Conservation (phyloP, 345 rosid genomes). For the Populus deltoides region DNA sequence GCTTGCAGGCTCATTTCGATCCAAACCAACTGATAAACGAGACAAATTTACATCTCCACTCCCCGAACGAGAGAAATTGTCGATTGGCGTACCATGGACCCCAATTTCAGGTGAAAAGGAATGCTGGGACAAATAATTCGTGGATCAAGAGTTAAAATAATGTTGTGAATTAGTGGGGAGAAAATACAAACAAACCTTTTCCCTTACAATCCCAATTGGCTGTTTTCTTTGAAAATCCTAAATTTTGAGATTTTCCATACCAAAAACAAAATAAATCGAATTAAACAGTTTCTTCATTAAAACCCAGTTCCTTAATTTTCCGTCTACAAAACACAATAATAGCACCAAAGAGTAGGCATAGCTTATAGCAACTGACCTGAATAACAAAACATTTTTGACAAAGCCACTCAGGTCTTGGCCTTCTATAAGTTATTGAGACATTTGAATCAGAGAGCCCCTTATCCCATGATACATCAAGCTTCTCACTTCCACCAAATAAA, state of each 20-base stretch:
- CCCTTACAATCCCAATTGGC: not conserved
- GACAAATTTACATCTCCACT: slow-evolving; percentile 91
- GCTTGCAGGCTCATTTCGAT: slow-evolving; percentile 78
- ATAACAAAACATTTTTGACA: slow-evolving; percentile 77
- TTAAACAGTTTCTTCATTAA: not conserved
- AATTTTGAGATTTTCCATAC: not conserved
- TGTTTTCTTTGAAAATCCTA: not conserved
- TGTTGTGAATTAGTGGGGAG: not conserved
- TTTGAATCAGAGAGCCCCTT: slow-evolving; percentile 90
- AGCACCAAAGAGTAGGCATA: not conserved
- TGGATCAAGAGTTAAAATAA: not conserved
- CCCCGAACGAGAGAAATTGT: slow-evolving; percentile 84
- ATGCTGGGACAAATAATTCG: slow-evolving; percentile 52
- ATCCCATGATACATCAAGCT: slow-evolving; percentile 92
- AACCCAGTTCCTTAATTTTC: not conserved
- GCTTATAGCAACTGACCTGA: slow-evolving; percentile 44
- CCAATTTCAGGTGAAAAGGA: slow-evolving; percentile 89
- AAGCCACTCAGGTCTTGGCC: slow-evolving; percentile 95
- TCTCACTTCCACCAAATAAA: slow-evolving; percentile 97
- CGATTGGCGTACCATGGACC: slow-evolving; percentile 72
- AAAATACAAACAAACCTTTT: not conserved
- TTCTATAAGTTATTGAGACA: slow-evolving; percentile 71
- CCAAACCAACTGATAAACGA: slow-evolving; percentile 70
- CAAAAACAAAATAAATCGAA: not conserved
- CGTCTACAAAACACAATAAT: not conserved